Evolutionary conservation across 116 monocot species (phyloP), one percentile per base, ranked within the genome.

Genomic region (Zostera marina): DNA sequence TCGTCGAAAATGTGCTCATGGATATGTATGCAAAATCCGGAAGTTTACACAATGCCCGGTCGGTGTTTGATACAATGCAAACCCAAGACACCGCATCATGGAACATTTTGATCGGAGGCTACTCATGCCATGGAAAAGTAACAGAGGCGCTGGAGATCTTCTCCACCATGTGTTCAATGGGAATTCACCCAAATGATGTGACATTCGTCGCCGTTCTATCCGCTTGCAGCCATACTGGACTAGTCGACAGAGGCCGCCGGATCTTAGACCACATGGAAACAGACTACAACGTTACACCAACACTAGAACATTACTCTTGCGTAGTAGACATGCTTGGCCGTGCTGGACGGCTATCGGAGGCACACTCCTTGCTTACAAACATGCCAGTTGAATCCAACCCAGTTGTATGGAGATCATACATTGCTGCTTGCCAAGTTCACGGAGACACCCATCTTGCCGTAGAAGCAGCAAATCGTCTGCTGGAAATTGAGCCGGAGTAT

Each of bases 1-100:
- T 77, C 22, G 61, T 79, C 5, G 59, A 72, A 62, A 91, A 91
- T 41, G 72, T 81, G 13, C 21, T 90, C 5, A 76, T 75, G 55
- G 91, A 91, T 45, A 85, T 91, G 85, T 91, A 91, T 13, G 79
- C 74, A 7, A 91, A 91, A 58, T 81, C 79, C 44, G 85, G 81
- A 2, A 58, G 64, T 0, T 11, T 81, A 44, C 48, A 63, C 7
- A 76, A 81, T n/a, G 85, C 81, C 0, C 54, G 56, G 11, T 25
- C 11, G 8, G 44, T 85, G 11, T 91, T 84, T 43, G 70, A 79
- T 8, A 16, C 21, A 21, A 79, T 82, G 82, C 66, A 24, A 7
- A 25, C 13, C 0, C 61, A 21, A 0, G 91, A 85, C 32, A 53
- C 53, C 9, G 81, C 79, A 8, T 84, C 85, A 3, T 91, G 91